Percentiles rank a stretch among this genome's conserved stretches.
Conservation (phyloP, 2,329 filamentous ascomycete genomes). For the Aspergillus sclerotialis region DNA sequence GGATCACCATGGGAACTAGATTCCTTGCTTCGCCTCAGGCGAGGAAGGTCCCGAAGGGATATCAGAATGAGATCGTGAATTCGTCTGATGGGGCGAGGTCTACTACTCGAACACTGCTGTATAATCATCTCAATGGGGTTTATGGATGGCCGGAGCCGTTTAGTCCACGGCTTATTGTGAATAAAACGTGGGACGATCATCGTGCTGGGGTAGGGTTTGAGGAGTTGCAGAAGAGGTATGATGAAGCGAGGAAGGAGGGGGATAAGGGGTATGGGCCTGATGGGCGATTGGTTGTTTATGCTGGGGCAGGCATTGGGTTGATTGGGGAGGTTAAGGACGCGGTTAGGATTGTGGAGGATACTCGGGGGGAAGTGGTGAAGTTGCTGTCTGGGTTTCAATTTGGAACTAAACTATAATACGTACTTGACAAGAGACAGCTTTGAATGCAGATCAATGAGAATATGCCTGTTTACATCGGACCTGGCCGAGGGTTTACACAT, state of each 20-base stretch:
- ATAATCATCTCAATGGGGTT: conserved; percentile 8
- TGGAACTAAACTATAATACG: too few relatives aligned
- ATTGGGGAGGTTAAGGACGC: conserved; percentile 46
- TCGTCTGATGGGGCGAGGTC: conserved; percentile 46
- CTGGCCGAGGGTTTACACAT: too few relatives aligned
- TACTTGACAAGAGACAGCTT: too few relatives aligned
- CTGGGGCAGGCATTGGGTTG: conserved; percentile 55
- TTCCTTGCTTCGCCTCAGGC: conserved; percentile 51
- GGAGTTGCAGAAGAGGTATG: conserved; percentile 39
- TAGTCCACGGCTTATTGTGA: conserved; percentile 7
- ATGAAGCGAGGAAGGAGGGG: conserved; percentile 32
- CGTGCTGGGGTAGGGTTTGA: conserved; percentile 38
- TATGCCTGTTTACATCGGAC: too few relatives aligned
- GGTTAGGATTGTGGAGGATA: conserved; percentile 45
- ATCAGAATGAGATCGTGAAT: conserved; percentile 42
- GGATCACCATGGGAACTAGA: conserved; percentile 56
- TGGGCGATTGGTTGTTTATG: conserved; percentile 56
- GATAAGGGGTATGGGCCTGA: conserved; percentile 44
- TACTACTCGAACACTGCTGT: conserved; percentile 37
- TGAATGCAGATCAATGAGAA: too few relatives aligned
- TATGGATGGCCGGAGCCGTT: conserved; percentile 8
- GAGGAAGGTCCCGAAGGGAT: conserved; percentile 40
- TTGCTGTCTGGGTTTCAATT: too few relatives aligned
- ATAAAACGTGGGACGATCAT: conserved; percentile 12
- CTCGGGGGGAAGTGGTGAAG: conserved; percentile 31